Conservation (phyloP, 495 filamentous ascomycete genomes). For the Podospora tetraspora region DNA sequence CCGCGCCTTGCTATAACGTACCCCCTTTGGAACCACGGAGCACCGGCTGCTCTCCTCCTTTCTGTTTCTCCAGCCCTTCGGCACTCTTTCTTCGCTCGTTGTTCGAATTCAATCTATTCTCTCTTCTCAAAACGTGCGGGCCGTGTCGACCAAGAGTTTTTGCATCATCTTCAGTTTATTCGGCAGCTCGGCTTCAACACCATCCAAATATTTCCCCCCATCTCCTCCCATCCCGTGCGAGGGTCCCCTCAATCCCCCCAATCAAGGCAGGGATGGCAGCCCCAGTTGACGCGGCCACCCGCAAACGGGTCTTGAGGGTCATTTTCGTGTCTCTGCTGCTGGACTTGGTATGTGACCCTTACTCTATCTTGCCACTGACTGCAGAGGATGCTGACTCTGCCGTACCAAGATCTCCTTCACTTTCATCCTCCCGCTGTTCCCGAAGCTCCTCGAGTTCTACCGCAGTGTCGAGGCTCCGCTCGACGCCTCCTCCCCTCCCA, state of each 20-base stretch:
- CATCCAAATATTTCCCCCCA: conserved; percentile 1
- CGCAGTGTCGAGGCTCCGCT: conserved; percentile 58
- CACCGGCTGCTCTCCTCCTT: neutral
- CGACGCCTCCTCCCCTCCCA: conserved; percentile 45
- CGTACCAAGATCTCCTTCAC: conserved; percentile 53
- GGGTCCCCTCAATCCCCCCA: conserved; percentile 1
- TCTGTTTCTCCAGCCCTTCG: neutral
- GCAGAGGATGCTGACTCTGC: conserved; percentile 12
- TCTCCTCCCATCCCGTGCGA: neutral
- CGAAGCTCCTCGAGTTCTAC: conserved; percentile 92
- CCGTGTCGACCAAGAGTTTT: conserved; percentile 1
- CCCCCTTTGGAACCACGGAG: neutral
- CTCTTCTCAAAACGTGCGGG: conserved; percentile 6
- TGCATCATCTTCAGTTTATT: neutral
- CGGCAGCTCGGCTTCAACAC: neutral
- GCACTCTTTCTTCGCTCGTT: neutral
- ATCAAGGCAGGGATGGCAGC: conserved; percentile 32
- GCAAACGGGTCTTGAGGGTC: conserved; percentile 81
- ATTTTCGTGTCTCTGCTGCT: conserved; percentile 52
- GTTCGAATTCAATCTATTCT: neutral
- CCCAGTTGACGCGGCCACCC: conserved; percentile 44
- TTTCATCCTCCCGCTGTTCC: conserved; percentile 97
- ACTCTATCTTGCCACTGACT: neutral
- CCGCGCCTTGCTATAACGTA: conserved; percentile 2
- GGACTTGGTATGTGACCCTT: conserved; percentile 42